Base-by-base conservation (phyloP, 2,329 filamentous ascomycete species). In the Keithomyces neogunnii region DNA sequence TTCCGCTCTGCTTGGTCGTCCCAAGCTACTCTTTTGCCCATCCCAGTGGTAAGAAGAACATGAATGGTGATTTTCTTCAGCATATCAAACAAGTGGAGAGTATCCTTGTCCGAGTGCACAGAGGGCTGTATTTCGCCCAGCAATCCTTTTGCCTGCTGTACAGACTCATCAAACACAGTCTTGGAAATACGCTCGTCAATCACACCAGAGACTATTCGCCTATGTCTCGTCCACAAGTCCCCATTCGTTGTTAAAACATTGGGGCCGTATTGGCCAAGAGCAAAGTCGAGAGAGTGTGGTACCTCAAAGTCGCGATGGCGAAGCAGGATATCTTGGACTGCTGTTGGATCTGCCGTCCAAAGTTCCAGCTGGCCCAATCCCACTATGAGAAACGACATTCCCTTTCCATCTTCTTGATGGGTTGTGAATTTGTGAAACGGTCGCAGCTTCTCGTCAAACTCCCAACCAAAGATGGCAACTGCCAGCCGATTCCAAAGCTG, bases 371-470 rank as follows among this genome's bases (percentile, higher is more conserved):
- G 11, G 2, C 13, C 13, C 4, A 46, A 13, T 26, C 48, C 48
- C 7, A 32, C 48, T 5, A 50, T 26, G 1, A 45, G 19, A 31
- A 9, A 50, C 13, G 48, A 45, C 3, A n/a, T 28, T 4, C 7
- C 5, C 13, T 39, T 11, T 9, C 10, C 10, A 30, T 39, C 31
- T 31, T 5, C n/a, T 4, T 39, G 10, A 29, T 31, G 8, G n/a
- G 26, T 30, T 30, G 48, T 33, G 13, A 45, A 40, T 6, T 33
- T 4, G 29, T 50, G 26, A 40, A 50, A 39, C 4, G 48, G 48
- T 39, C 35, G 26, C 32, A 50, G 8, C 19, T 50, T 50, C 29
- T 50, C 48, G 11, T 40, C 11, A 40, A 50, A 50, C 11, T 50
- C 42, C 44, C 44, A 51, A n/a, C 49, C 49, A 26, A 47, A 47